A percentile compares a stretch with the other conserved stretches of the same genome.
These are phyloP conservation scores for Solanum arcanum DNA, from an alignment of 257 asterid species.

Conservation along the genomic window DNA sequence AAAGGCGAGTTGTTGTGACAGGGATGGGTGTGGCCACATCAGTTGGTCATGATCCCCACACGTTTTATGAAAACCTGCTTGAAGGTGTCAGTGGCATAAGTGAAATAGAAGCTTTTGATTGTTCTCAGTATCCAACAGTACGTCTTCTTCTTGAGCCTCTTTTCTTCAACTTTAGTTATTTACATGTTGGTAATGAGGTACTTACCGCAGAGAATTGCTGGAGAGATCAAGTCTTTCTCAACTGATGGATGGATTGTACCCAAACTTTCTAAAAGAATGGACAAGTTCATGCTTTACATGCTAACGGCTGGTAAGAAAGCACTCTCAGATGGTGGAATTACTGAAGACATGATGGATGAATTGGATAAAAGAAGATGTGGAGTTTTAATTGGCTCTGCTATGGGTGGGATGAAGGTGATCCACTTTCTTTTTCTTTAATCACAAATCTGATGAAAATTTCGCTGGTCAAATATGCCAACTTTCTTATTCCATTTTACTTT, in stretches of 20 bases:
- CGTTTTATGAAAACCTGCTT: conserved; percentile 74
- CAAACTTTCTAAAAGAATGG: conserved; percentile 86
- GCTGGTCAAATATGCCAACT: not conserved
- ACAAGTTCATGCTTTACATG: conserved; percentile 95
- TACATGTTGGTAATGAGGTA: conserved; percentile 9
- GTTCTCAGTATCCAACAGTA: conserved; percentile 84
- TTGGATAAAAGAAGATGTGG: conserved; percentile 75
- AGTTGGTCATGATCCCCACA: conserved; percentile 66
- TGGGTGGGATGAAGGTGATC: conserved; percentile 96
- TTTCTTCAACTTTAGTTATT: conserved; percentile 2
- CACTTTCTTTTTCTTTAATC: not conserved
- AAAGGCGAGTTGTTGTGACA: conserved; percentile 91
- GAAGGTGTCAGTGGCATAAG: conserved; percentile 88
- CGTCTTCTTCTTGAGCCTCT: conserved; percentile 13
- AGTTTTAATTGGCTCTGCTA: conserved; percentile 85
- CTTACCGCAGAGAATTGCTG: conserved; percentile 76
- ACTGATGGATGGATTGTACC: conserved; percentile 96
- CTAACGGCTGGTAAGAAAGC: conserved; percentile 95
- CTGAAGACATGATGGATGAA: conserved; percentile 61
- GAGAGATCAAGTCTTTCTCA: conserved; percentile 85
- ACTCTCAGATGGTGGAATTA: conserved; percentile 74
- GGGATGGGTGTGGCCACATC: conserved; percentile 96
- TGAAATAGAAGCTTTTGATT: conserved; percentile 82
- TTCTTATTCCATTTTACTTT: not conserved
- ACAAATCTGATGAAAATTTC: not conserved